A percentile compares a stretch with the other conserved stretches of the same genome.
Conservation (phyloP, 75 land plant species). For the Cryptomeria japonica region DNA sequence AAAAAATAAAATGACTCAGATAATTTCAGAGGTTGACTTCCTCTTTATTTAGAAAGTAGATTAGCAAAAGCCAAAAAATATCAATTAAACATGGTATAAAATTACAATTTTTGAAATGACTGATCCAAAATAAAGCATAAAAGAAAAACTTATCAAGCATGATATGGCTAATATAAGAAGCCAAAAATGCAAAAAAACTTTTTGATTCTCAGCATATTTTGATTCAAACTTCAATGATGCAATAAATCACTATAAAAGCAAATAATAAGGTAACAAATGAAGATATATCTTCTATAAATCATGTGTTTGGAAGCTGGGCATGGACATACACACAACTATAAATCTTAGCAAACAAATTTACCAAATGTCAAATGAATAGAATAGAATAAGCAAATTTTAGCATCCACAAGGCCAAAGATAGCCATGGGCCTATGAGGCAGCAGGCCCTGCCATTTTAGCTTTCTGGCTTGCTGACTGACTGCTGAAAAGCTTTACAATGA, state of each 20-base stretch:
- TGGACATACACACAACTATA: not conserved
- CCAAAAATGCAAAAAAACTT: no score
- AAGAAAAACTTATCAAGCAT: no score
- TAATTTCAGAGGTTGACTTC: not conserved
- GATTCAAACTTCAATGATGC: not conserved
- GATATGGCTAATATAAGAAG: no score
- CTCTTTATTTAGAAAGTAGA: not conserved
- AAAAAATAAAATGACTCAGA: not conserved
- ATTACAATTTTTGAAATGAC: not conserved
- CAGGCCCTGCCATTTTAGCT: no score
- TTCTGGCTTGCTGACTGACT: no score
- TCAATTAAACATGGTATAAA: not conserved
- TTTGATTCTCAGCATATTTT: no score
- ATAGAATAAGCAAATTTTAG: no score
- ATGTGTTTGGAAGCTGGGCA: not conserved
- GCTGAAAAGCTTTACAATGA: no score
- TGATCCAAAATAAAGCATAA: not conserved
- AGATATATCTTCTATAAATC: not conserved
- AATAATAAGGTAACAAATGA: not conserved
- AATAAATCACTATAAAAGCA: not conserved
- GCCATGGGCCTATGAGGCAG: no score
- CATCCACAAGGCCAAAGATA: no score
- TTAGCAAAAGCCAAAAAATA: not conserved
- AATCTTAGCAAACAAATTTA: not conserved
- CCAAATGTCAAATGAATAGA: not conserved